Percentiles rank a stretch among this genome's conserved stretches.
Conservation (phyloP, 768 basidiomycete genomes). For the Rickenella mellea region DNA sequence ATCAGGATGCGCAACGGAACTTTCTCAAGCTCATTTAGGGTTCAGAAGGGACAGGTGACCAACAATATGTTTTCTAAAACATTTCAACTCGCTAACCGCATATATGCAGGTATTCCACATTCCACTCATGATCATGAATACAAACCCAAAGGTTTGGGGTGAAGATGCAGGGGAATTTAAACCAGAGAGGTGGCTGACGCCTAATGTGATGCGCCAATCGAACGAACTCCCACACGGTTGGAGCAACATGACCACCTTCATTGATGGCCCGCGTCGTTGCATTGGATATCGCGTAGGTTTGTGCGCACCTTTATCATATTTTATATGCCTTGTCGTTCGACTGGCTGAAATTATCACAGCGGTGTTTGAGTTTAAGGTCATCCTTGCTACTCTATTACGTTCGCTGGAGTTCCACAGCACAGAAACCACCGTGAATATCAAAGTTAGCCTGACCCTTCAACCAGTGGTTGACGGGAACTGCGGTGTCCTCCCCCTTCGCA, state of each 20-base stretch:
- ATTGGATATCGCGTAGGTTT: conserved; percentile 28
- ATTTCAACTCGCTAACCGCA: background rate
- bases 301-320: conserved; percentile 2
- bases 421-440: conserved; percentile 18
- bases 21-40: conserved; percentile 20
- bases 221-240: no score
- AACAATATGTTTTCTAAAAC: background rate
- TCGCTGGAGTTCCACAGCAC: conserved; percentile 27
- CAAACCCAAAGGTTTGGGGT: conserved; percentile 23
- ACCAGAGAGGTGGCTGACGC: conserved; percentile 27
- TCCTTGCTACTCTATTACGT: conserved; percentile 26
- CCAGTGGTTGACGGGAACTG: conserved; percentile 23
- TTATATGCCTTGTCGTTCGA: no score
- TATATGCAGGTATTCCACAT: conserved; percentile 22
- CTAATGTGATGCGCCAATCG: no score
- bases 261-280: conserved; percentile 33
- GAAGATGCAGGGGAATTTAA: conserved; percentile 27
- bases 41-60: conserved; percentile 27
- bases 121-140: conserved; percentile 21
- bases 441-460: conserved; percentile 26
- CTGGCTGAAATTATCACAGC: conserved; percentile 11
- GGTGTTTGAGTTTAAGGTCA: conserved; percentile 30
- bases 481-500: no score
- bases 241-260: conserved; percentile 28
- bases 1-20: conserved; percentile 20